These are phyloP conservation scores for Helenozyma rhizophorensis DNA, from an alignment of 805 yeast genomes.

Conservation along the genomic window DNA sequence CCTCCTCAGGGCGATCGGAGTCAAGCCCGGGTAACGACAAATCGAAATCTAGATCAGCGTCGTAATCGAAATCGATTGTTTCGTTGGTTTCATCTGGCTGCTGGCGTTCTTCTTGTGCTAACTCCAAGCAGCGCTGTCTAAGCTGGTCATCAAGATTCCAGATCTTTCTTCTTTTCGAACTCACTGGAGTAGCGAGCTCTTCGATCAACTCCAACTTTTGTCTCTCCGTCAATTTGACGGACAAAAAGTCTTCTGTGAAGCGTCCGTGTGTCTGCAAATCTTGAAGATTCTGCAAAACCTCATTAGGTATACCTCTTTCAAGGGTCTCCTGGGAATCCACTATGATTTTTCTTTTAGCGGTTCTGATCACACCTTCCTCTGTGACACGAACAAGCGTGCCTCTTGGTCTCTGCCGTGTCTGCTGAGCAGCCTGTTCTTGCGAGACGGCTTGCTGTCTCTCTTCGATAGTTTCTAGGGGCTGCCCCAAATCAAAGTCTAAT, in stretches of 20 bases:
- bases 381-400: conserved; percentile 29
- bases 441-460: conserved; percentile 11
- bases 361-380: conserved; percentile 43
- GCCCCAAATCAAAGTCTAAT: conserved; percentile 27
- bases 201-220: conserved; percentile 33
- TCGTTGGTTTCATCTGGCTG: conserved; percentile 3
- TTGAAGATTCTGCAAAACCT: conserved; percentile 30
- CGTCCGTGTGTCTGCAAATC: conserved; percentile 17
- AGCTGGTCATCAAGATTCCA: conserved; percentile 30
- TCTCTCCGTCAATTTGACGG: conserved; percentile 23
- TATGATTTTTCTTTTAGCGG: conserved; percentile 42
- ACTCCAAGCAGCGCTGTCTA: conserved; percentile 25
- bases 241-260: conserved; percentile 16
- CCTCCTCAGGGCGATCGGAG: conserved; percentile 15
- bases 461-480: conserved; percentile 37
- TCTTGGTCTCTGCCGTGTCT: too few species aligned
- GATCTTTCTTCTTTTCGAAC: conserved; percentile 25
- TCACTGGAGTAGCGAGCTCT: conserved; percentile 29
- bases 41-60: conserved; percentile 22
- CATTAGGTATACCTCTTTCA: conserved; percentile 38
- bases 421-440: too few species aligned
- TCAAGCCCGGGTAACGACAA: conserved; percentile 24
- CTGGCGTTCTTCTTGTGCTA: conserved; percentile 19
- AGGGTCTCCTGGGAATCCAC: conserved; percentile 45
- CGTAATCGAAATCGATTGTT: conserved; percentile 11